Conservation (phyloP, 2,329 filamentous ascomycete species). For the Magnaporthiopsis rhizophila region DNA sequence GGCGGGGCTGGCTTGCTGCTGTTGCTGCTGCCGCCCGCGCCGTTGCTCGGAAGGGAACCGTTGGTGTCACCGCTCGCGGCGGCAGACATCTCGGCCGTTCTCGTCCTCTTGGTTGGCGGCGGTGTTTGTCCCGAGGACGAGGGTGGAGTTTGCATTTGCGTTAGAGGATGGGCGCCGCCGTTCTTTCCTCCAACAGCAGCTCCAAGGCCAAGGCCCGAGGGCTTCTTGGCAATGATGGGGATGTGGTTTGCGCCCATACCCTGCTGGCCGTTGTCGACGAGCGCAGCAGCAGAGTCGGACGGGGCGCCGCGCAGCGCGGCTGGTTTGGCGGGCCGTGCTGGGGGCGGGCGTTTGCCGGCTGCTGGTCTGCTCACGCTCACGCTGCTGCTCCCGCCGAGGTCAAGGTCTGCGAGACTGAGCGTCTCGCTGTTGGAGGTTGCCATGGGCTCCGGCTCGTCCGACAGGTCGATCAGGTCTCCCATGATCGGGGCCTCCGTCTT, state of each 20-base stretch:
- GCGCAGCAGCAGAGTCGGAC: conserved; percentile 17
- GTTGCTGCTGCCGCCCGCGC: neutral
- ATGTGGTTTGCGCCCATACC: neutral
- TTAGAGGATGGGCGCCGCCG: conserved; percentile 27
- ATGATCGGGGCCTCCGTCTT: conserved; percentile 32
- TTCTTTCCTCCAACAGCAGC: neutral
- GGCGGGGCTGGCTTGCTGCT: conserved; percentile 19
- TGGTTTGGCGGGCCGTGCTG: conserved; percentile 52
- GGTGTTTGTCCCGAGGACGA: conserved; percentile 19
- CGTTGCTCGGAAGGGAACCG: no score
- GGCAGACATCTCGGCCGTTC: neutral
- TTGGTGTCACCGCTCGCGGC: conserved; percentile 1
- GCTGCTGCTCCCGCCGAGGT: neutral
- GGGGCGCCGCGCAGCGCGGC: conserved; percentile 40
- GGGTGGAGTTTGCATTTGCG: conserved; percentile 33
- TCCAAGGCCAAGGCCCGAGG: neutral
- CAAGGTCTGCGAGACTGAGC: conserved; percentile 31
- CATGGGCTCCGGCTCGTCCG: conserved; percentile 38
- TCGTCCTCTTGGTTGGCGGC: conserved; percentile 3
- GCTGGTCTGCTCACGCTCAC: conserved; percentile 3
- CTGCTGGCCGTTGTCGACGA: neutral
- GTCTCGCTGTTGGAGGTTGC: conserved; percentile 26
- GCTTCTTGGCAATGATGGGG: neutral
- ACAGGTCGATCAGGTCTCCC: conserved; percentile 54
- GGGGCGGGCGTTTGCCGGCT: conserved; percentile 29